Base-by-base conservation (phyloP, 768 basidiomycete species). In the Mycena albidolilacea region DNA sequence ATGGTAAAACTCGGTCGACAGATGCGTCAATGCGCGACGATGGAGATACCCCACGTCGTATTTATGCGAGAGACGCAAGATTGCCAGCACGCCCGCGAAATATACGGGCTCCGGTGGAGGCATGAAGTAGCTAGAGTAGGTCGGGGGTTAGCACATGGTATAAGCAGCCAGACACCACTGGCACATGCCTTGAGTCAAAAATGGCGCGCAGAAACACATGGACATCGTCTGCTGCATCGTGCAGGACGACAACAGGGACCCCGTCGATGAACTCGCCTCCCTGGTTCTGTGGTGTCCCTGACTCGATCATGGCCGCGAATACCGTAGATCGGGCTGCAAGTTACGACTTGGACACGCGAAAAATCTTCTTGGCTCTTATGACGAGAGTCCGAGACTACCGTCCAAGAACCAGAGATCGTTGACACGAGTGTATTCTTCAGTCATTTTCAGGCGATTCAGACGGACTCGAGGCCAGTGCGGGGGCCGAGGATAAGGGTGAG, bases 241-340 rank as follows among this genome's bases (percentile, higher is more conserved):
- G 52, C 21, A 66, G 21, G 8, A 35, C 0, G 17, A 44, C 64
- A 30, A 55, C 64, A 14, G 52, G 64, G 14, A 46, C 35, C 9
- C 39, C 52, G 39, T 66, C 52, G 7, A 55, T 43, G 10, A 43
- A 7, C 54, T 66, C 64, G 52, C 23, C 52, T 54, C 52, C 52
- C 21, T 54, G 23, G 52, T 12, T 54, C 10, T 30, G 6, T 5
- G 21, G 52, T 10, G 52, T 54, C 52, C 52, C 21, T 15, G 11
- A 54, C 7, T 54, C 21, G 23, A 54, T 54, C 52, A 66, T 71
- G 58, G 37, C 64, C 14, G 17, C 11, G 39, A 71, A 71, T 6
- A 71, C 64, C 43, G 64, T 61, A 12, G 64, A 71, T 23, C 60
- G 17, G 5, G 70, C 70, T 4, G 57, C 70, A 37, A 71, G 43